Conservation (phyloP, 1,284 basidiomycete species). For the Ceratobasidium sp. region DNA sequence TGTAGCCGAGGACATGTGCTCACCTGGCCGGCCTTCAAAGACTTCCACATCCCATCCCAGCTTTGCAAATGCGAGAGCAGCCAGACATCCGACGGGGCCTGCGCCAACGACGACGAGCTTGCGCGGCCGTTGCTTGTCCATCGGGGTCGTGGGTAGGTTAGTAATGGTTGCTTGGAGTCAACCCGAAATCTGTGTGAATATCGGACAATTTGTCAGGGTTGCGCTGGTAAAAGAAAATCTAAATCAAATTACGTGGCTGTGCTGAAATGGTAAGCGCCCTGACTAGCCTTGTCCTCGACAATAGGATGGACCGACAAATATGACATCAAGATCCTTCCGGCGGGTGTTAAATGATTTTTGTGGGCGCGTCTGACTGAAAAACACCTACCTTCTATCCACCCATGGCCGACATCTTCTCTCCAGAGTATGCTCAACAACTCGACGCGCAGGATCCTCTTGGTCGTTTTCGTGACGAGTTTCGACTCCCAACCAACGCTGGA, state of each 20-base stretch:
- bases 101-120: conserved; percentile 74
- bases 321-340: conserved; percentile 35
- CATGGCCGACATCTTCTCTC: conserved; percentile 35
- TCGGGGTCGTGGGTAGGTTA: conserved; percentile 19
- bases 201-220: not conserved
- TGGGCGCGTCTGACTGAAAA: not conserved
- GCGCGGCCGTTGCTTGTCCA: conserved; percentile 44
- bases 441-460: conserved; percentile 51
- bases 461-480: conserved; percentile 69
- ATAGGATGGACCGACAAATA: conserved; percentile 7
- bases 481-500: conserved; percentile 70
- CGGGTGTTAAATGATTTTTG: conserved; percentile 28
- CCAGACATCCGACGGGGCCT: conserved; percentile 94
- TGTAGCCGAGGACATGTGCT: conserved; percentile 54
- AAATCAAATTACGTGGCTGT: conserved; percentile 17
- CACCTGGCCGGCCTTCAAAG: conserved; percentile 90
- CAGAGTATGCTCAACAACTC: conserved; percentile 38
- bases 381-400: not conserved
- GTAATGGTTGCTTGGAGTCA: conserved; percentile 19
- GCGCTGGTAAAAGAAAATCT: conserved; percentile 14
- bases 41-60: conserved; percentile 90
- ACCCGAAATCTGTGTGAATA: conserved; percentile 7
- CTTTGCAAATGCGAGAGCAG: conserved; percentile 87
- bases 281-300: not conserved
- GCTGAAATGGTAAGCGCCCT: not conserved